These are phyloP conservation scores for Globisporangium perplexum DNA, from an alignment of 352 stramenopile genomes.

Conservation along the genomic window DNA sequence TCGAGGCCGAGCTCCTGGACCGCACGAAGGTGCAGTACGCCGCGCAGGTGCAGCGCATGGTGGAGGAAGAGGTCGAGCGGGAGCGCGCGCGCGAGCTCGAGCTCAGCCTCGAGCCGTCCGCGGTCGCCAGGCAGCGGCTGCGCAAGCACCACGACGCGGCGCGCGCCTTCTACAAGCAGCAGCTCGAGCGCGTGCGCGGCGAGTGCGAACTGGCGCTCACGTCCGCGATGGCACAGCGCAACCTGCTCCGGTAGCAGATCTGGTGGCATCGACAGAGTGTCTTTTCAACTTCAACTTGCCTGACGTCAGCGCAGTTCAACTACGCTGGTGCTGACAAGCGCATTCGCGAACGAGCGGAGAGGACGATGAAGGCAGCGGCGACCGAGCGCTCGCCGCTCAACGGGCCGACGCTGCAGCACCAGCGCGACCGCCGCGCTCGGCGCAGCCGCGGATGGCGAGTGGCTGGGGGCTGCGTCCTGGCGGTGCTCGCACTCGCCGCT, in stretches of 20 bases:
- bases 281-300: background rate
- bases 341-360: background rate
- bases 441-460: background rate
- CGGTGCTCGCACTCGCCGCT: conserved; percentile 4
- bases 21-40: conserved; percentile 57
- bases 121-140: conserved; percentile 37
- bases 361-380: background rate
- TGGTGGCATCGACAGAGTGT: too few relatives aligned
- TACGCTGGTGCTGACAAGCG: too few relatives aligned
- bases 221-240: conserved; percentile 56
- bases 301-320: background rate
- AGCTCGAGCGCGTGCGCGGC: conserved; percentile 52
- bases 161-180: conserved; percentile 40
- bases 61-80: conserved; percentile 55
- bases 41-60: conserved; percentile 41
- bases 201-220: conserved; percentile 70
- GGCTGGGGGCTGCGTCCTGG: conserved; percentile 2
- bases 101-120: conserved; percentile 38
- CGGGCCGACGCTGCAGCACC: background rate
- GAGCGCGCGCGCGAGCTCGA: conserved; percentile 56
- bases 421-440: background rate
- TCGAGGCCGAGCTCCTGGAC: conserved; percentile 57
- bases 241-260: conserved; percentile 63
- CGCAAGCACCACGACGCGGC: conserved; percentile 47
- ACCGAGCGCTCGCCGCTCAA: background rate